Conservation (phyloP, 2,329 filamentous ascomycete genomes). For the Aspergillus pseudoglaucus region DNA sequence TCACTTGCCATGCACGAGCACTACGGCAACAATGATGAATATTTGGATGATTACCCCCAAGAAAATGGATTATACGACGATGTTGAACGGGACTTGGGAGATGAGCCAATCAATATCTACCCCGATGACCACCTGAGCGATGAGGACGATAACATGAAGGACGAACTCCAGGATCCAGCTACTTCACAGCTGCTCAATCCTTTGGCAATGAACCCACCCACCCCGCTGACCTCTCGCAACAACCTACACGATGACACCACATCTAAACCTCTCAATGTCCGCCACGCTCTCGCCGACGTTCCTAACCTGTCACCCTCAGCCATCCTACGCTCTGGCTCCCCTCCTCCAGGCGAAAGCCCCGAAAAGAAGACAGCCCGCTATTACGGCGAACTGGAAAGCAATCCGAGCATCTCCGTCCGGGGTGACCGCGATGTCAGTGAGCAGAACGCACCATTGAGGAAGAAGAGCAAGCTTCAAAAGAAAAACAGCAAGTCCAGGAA, state of each 20-base stretch:
- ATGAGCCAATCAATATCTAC: conserved; percentile 29
- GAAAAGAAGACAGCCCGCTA: conserved; percentile 29
- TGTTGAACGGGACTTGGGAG: conserved; percentile 30
- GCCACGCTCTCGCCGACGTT: conserved; percentile 26
- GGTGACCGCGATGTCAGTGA: conserved; percentile 17
- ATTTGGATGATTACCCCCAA: conserved; percentile 11
- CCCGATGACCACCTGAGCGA: conserved; percentile 16
- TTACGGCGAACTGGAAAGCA: conserved; percentile 32
- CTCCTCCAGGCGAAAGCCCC: conserved; percentile 22
- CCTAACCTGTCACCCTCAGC: conserved; percentile 28
- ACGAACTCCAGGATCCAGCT: conserved; percentile 6
- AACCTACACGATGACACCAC: conserved; percentile 18
- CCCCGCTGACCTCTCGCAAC: conserved; percentile 28
- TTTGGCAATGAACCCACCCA: conserved; percentile 42
- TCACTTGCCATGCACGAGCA: conserved; percentile 29
- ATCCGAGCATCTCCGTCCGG: conserved; percentile 11
- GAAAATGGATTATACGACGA: conserved; percentile 16
- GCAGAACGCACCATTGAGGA: conserved; percentile 15
- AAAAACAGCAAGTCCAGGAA: conserved; percentile 24
- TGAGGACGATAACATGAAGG: conserved; percentile 18
- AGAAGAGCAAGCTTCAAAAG: conserved; percentile 26
- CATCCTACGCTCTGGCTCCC: conserved; percentile 6
- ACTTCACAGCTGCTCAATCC: conserved; percentile 31
- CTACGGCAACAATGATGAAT: conserved; percentile 26
- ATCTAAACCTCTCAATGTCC: conserved; percentile 15